Conservation (phyloP, 176 grass and related monocot species). For the Themeda triandra region DNA sequence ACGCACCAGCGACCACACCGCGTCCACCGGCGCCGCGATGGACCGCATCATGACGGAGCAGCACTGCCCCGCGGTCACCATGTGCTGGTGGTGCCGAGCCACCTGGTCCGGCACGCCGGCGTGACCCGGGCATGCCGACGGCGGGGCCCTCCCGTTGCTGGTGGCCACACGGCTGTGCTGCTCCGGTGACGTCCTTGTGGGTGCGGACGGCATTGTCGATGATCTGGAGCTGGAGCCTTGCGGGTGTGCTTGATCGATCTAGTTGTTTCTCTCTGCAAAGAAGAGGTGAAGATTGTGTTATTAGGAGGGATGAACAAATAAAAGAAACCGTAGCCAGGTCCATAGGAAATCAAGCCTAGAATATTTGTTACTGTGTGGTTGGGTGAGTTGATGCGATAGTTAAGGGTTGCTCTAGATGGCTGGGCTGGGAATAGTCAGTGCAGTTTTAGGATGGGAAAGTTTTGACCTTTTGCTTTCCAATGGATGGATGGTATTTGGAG, state of each 20-base stretch:
- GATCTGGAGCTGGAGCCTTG: neutral
- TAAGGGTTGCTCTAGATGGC: constrained; percentile 7
- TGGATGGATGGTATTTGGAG: constrained; percentile 31
- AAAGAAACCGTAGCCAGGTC: neutral
- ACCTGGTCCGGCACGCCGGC: constrained; percentile 30
- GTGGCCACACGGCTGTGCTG: neutral
- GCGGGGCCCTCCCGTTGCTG: constrained; percentile 4
- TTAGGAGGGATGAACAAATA: constrained; percentile 21
- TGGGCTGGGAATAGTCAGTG: neutral
- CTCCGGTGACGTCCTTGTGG: neutral
- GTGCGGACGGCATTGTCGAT: constrained; percentile 40
- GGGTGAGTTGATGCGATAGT: constrained; percentile 39
- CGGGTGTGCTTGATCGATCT: neutral
- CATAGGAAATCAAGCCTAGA: neutral
- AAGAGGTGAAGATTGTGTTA: neutral
- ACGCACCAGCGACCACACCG: constrained; percentile 88
- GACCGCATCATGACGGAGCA: constrained; percentile 45
- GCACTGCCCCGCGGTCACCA: constrained; percentile 51
- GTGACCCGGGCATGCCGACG: constrained; percentile 24
- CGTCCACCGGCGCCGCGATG: constrained; percentile 46
- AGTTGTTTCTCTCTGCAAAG: neutral
- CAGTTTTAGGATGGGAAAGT: neutral
- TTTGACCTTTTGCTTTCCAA: constrained; percentile 10
- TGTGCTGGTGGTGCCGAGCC: constrained; percentile 65
- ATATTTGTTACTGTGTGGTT: constrained; percentile 17